These are phyloP conservation scores for Farysia itapuensis DNA, from an alignment of 1,284 basidiomycete species.

Conservation along the genomic window DNA sequence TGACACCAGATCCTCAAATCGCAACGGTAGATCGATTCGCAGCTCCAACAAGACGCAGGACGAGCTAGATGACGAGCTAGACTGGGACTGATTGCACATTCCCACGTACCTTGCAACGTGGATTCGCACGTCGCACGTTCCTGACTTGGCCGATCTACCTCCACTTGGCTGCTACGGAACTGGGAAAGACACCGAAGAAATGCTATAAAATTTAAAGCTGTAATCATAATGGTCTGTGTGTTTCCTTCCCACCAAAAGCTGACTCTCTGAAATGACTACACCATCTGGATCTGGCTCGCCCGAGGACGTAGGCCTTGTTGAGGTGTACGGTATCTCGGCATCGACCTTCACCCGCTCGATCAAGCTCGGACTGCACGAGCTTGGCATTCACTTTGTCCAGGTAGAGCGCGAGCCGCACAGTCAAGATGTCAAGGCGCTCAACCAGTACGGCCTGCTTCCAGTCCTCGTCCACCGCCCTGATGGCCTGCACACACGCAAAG, in stretches of 20 bases:
- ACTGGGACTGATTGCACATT: too few relatives aligned
- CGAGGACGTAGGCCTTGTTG: conserved; percentile 26
- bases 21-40: conserved; percentile 15
- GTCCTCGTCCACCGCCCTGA: conserved; percentile 26
- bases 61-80: conserved; percentile 55
- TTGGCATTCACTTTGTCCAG: conserved; percentile 19
- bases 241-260: too few relatives aligned
- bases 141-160: too few relatives aligned
- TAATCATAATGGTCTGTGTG: too few relatives aligned
- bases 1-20: conserved; percentile 5
- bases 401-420: conserved; percentile 12
- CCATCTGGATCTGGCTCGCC: conserved; percentile 14
- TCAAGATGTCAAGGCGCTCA: conserved; percentile 12
- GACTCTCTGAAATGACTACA: conserved; percentile 26
- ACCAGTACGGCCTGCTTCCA: conserved; percentile 25
- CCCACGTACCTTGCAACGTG: too few relatives aligned
- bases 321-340: conserved; percentile 12
- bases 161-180: too few relatives aligned
- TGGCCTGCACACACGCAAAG: conserved; percentile 16
- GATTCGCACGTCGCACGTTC: too few relatives aligned
- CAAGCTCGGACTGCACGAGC: conserved; percentile 16
- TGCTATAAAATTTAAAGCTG: too few relatives aligned
- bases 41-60: conserved; percentile 42
- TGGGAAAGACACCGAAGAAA: too few relatives aligned
- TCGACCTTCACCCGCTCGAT: conserved; percentile 31